Evolutionary conservation across 441 rosid species (phyloP).

Genomic region (Arabidopsis lyrata): DNA sequence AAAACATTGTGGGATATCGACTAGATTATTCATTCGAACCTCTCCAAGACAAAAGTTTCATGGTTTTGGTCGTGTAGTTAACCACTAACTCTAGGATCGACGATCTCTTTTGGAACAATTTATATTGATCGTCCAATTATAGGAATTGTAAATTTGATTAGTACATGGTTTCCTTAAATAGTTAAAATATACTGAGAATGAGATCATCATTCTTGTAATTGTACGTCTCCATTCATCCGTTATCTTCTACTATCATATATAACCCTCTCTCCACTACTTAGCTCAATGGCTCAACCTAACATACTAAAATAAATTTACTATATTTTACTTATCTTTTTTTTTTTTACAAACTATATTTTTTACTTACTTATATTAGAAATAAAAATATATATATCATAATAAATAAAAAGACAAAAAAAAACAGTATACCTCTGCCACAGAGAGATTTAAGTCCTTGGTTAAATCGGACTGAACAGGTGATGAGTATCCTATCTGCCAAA

Average conservation of each 20-base stretch:
- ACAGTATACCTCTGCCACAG: conserved; percentile 63
- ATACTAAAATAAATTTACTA: too few species aligned
- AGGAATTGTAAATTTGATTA: neutral
- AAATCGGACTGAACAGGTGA: conserved; percentile 80
- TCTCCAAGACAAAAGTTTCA: neutral
- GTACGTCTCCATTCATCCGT: neutral
- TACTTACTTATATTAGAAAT: too few species aligned
- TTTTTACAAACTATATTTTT: too few species aligned
- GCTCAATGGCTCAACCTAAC: too few species aligned
- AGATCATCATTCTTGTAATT: neutral
- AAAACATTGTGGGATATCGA: neutral
- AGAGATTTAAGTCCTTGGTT: conserved; percentile 62
- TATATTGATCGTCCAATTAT: neutral
- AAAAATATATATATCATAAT: too few species aligned
- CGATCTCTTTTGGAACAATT: neutral
- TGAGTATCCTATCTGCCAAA: conserved; percentile 74
- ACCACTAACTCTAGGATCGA: neutral
- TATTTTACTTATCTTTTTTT: too few species aligned
- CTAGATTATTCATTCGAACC: neutral
- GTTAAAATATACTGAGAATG: neutral
- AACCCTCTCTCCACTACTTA: too few species aligned
- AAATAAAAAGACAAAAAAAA: neutral
- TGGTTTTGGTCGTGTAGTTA: neutral
- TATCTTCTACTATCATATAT: neutral
- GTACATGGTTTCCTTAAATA: neutral